Base-by-base conservation (phyloP, 306 rosid species). In the Biancaea sappan region DNA sequence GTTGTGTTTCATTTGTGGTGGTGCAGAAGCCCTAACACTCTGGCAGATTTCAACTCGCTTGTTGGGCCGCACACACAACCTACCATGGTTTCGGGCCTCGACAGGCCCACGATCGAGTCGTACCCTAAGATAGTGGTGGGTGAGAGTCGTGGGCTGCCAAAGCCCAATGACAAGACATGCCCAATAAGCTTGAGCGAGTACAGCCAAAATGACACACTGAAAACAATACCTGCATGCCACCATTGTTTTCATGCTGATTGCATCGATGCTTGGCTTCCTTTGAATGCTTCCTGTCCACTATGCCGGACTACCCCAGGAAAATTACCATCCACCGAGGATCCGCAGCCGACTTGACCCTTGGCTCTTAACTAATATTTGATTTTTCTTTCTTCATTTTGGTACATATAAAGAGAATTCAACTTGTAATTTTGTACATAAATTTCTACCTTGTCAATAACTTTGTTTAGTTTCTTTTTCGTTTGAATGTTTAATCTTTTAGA, bases 231-330 rank as follows among this genome's bases (percentile, higher is more conserved):
- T 0, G 72, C 85, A 28, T 92, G 97, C 43, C 80, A 44, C 29
- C 97, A 91, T 76, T 87, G 88, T 81, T 91, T 91, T 78, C 97
- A 91, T 68, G 79, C 85, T 8, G 76, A 86, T 14, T 89, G 97
- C 77, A 85, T 92, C n/a, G 89, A 92, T 40, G 88, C 81, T 51
- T 92, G 97, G 94, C 97, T 92, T 54, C 67, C 72, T 12, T 10
- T 88, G 71, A 90, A 88, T 21, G 85, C 96, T 0, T 80, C 96
- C 0, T 92, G 97, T 75, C 97, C 97, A 0, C 78, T 92, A 41
- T 92, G 97, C 65, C 69, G 97, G 47, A 89, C 84, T 58, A 82
- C 88, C 69, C 91, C 85, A 0, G n/a, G n/a, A n/a, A n/a, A n/a
- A n/a, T n/a, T n/a, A n/a, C n/a, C n/a, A n/a, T n/a, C n/a, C n/a